phyloP scores from a whole-genome alignment of 805 yeast genomes.

The Kurtzmaniella fragi region DNA sequence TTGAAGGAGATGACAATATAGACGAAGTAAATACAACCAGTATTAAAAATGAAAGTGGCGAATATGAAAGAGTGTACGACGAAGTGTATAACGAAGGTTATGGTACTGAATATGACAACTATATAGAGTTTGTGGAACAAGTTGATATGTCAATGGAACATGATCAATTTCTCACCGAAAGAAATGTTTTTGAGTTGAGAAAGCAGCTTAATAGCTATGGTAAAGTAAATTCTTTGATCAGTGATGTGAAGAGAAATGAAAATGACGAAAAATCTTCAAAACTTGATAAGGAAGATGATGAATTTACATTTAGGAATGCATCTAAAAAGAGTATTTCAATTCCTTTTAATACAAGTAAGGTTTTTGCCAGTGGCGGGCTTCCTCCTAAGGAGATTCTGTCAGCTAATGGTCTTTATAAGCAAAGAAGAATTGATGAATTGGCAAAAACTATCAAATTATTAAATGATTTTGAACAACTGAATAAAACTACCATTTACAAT shows the following conservation, averaged over 20 bases:
- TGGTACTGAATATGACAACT: background rate
- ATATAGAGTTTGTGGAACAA: background rate
- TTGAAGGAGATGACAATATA: slow-evolving; percentile 2
- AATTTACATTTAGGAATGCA: background rate
- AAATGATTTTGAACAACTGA: slow-evolving; percentile 10
- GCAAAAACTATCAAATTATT: slow-evolving; percentile 11
- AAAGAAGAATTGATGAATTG: slow-evolving; percentile 19
- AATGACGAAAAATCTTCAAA: background rate
- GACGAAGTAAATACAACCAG: slow-evolving; percentile 8
- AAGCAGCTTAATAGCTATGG: background rate
- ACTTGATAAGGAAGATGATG: background rate
- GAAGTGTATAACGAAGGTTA: background rate
- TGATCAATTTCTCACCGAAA: background rate
- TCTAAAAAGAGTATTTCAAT: background rate
- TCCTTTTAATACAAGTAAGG: background rate
- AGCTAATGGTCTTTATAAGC: slow-evolving; percentile 15
- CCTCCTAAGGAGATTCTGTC: slow-evolving; percentile 9
- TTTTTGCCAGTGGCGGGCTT: too few species aligned
- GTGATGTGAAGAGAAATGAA: slow-evolving; percentile 3
- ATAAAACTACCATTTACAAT: slow-evolving; percentile 17
- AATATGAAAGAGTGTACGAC: background rate
- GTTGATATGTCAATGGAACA: background rate
- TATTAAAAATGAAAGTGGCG: slow-evolving; percentile 2
- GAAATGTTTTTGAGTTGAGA: background rate
- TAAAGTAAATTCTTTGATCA: slow-evolving; percentile 1